Evolutionary conservation across 2,329 filamentous ascomycete genomes (phyloP), one percentile per base, ranked within the genome.

Genomic region (Cadophora sp.): DNA sequence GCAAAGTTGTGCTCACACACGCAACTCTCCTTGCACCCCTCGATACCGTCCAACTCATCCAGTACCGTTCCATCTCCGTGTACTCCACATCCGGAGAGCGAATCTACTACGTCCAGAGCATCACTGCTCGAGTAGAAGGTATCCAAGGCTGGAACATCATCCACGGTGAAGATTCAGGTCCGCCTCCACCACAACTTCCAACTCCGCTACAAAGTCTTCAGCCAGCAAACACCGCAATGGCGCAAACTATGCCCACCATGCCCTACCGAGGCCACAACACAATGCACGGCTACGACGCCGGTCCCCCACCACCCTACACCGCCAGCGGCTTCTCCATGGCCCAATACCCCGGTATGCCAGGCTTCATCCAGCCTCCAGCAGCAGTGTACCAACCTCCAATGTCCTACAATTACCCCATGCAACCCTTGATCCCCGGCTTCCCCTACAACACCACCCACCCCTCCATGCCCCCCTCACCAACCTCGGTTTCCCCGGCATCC

Each of bases 401-500:
- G 48, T 27, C 62, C 63, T 43, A 40, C n/a, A 26, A 51, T 40
- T 31, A 55, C 31, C 40, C 58, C 26, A 26, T 58, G 51, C 46
- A 55, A 53, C 58, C 58, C 26, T 12, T 58, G 27, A 27, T 31
- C 7, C 56, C 56, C 29, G 62, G 8, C 60, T 56, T 69, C 24
- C 65, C 69, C 19, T 40, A 14, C 46, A 29, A 24, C 26, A 50
- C 22, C 40, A 31, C 60, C 6, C 53, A 62, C 27, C 55, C 62
- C 14, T 53, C n/a, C 31, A 16, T 34, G 37, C 27, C 4, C 53
- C 37, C 8, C 55, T 31, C 24, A 60, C 64, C 4, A 62, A 72
- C 43, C 50, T 61, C 29, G 65, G 80, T 1, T 83, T 85, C 68
- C 85, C 86, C 0, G 85, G 85, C 0, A 81, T 83, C 31, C 84